Percentiles rank a stretch among this genome's conserved stretches.
phyloP scores from a whole-genome alignment of 2,329 filamentous ascomycete species.

The Neonectria hederae region DNA sequence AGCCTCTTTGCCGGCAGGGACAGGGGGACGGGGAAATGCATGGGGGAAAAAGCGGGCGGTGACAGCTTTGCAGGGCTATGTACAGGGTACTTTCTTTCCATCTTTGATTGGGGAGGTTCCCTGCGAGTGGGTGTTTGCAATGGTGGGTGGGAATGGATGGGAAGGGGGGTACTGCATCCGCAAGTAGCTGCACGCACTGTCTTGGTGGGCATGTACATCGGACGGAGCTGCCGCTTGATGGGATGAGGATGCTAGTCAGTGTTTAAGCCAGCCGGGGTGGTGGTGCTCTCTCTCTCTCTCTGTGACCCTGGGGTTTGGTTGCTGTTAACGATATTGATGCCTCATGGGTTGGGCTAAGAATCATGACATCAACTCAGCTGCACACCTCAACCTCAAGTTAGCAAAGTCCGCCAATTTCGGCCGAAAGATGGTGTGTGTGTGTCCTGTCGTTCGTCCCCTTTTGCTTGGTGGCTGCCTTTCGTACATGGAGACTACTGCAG shows the following conservation, averaged over 20 bases:
- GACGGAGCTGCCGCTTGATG: neutral
- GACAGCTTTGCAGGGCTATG: neutral
- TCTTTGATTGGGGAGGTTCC: neutral
- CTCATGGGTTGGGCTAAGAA: neutral
- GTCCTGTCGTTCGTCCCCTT: neutral
- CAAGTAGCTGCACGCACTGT: neutral
- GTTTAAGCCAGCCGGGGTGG: no score
- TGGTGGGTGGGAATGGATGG: neutral
- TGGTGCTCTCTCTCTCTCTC: no score
- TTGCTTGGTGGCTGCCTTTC: neutral
- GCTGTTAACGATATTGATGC: neutral
- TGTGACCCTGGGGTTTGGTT: neutral
- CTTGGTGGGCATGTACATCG: neutral
- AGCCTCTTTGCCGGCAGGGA: constrained; percentile 31
- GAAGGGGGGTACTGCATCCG: no score
- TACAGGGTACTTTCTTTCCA: neutral
- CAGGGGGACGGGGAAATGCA: constrained; percentile 8
- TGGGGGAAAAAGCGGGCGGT: neutral
- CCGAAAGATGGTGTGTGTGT: constrained; percentile 1
- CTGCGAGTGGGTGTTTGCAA: neutral
- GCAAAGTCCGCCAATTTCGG: neutral
- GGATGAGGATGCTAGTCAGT: neutral
- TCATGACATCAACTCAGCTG: no score
- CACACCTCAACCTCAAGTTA: no score
- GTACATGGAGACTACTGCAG: neutral